Evolutionary conservation across 208 protist genomes (phyloP), one percentile per base, ranked within the genome.

Genomic region (Vickermania spadyakhi): DNA sequence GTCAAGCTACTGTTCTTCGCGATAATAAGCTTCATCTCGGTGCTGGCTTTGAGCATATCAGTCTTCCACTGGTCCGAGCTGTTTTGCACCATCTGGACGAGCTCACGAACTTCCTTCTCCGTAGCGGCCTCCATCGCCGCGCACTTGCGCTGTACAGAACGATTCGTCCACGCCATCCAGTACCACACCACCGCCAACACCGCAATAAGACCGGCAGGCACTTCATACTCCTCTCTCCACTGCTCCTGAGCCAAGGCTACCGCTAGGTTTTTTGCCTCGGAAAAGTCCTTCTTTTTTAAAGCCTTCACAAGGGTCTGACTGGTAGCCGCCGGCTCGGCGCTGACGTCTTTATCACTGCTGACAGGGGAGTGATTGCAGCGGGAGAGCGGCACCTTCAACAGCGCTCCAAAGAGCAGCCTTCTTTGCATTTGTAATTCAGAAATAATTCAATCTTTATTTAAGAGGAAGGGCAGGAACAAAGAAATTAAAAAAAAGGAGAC

Each of bases 1-100:
- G 84, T 88, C 45, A 91, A 63, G 31, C 77, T 72, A 57, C 84
- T 84, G 75, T 91, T 91, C 61, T 91, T 88, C 62, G 86, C 81
- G 28, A 91, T 75, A 58, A 91, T 88, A 42, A 66, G 60, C 56
- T 91, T 70, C 81, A 91, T 84, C 60, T 81, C 77, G 56, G 58
- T 64, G 63, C 87, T 77, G 0, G 84, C 67, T 31, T 68, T 68
- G 28, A 72, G 62, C 64, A 91, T 73, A 22, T 91, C 76, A 2
- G 54, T 60, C 28, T 67, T 65, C 80, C 81, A 91, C 69, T 80
- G 74, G 61, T 79, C 61, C 27, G 78, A 75, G 49, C 85, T 70
- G 57, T 29, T 64, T 14, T 52, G 54, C 36, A 88, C 77, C 23
- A 78, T 54, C 7, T 81, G 66, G 36, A 88, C 60, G 51, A 76